Evolutionary conservation across 2,329 filamentous ascomycete species (phyloP).

Genomic region (Claviceps humidiphila): DNA sequence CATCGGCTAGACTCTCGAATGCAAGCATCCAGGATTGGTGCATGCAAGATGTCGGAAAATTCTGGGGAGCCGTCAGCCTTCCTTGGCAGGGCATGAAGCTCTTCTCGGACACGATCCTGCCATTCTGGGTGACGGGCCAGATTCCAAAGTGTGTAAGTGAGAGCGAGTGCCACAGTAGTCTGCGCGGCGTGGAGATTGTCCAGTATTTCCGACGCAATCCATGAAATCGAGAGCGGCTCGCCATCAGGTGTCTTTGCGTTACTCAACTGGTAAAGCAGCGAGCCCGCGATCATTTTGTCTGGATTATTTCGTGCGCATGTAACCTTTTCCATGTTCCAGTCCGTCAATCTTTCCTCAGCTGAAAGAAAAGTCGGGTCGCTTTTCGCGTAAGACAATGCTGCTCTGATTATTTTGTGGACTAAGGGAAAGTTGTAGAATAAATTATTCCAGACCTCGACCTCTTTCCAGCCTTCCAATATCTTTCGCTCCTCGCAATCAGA

Average conservation of each 20-base stretch:
- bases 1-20: slow-evolving; percentile 2
- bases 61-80: not conserved
- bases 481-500: not conserved
- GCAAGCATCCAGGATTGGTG: slow-evolving; percentile 2
- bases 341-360: slow-evolving; percentile 3
- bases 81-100: not conserved
- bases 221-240: not conserved
- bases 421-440: slow-evolving; percentile 1
- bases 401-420: not conserved
- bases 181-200: slow-evolving; percentile 6
- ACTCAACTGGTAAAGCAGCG: slow-evolving; percentile 1
- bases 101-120: slow-evolving; percentile 1
- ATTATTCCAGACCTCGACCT: slow-evolving; percentile 5
- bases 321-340: slow-evolving; percentile 3
- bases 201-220: slow-evolving; percentile 3
- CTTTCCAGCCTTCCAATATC: slow-evolving; percentile 2
- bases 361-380: slow-evolving; percentile 1
- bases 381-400: not conserved
- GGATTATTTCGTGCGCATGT: not conserved
- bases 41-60: slow-evolving; percentile 1
- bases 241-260: slow-evolving; percentile 2
- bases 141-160: slow-evolving; percentile 4
- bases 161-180: slow-evolving; percentile 2
- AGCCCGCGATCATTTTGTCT: slow-evolving; percentile 1
- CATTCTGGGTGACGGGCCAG: slow-evolving; percentile 1